Percentiles rank a stretch among this genome's conserved stretches.
These are phyloP conservation scores for Ophiostoma australiae DNA, from an alignment of 2,329 filamentous ascomycete species.

Conservation along the genomic window DNA sequence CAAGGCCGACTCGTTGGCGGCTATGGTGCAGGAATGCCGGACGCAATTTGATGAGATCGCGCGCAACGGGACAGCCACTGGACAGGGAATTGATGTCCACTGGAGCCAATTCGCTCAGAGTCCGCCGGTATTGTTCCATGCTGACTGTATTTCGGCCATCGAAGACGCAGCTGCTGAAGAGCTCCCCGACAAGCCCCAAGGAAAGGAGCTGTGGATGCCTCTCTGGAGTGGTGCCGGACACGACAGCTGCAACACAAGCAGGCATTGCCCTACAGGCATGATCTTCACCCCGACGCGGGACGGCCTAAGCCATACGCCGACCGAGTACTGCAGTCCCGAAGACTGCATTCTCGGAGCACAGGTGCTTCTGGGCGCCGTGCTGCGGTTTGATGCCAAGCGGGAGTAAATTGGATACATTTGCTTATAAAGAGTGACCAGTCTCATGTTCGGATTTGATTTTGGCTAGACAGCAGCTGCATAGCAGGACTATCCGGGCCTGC, in stretches of 20 bases:
- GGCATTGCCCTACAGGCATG: constrained; percentile 37
- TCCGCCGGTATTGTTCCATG: constrained; percentile 59
- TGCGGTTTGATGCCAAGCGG: constrained; percentile 28
- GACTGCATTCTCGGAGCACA: constrained; percentile 35
- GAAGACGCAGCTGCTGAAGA: constrained; percentile 47
- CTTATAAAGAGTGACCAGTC: not conserved
- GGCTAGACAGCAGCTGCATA: not conserved
- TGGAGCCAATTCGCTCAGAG: constrained; percentile 59
- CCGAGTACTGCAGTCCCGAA: constrained; percentile 35
- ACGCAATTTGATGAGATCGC: constrained; percentile 52
- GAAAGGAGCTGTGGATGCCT: not conserved
- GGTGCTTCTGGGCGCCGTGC: constrained; percentile 31
- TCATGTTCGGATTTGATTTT: not conserved
- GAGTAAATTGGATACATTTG: not conserved
- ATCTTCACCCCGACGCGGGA: constrained; percentile 38
- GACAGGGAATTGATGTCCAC: constrained; percentile 40
- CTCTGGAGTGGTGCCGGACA: constrained; percentile 40
- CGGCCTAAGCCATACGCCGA: constrained; percentile 38
- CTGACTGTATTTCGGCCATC: constrained; percentile 62
- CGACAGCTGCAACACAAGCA: constrained; percentile 37
- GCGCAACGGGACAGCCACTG: constrained; percentile 57
- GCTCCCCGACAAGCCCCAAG: not conserved
- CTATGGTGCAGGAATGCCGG: constrained; percentile 22
- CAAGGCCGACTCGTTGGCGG: constrained; percentile 47
- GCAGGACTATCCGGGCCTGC: constrained; percentile 29